Evolutionary conservation across 2,329 filamentous ascomycete genomes (phyloP).

Genomic region (Pseudogymnoascus sp.): DNA sequence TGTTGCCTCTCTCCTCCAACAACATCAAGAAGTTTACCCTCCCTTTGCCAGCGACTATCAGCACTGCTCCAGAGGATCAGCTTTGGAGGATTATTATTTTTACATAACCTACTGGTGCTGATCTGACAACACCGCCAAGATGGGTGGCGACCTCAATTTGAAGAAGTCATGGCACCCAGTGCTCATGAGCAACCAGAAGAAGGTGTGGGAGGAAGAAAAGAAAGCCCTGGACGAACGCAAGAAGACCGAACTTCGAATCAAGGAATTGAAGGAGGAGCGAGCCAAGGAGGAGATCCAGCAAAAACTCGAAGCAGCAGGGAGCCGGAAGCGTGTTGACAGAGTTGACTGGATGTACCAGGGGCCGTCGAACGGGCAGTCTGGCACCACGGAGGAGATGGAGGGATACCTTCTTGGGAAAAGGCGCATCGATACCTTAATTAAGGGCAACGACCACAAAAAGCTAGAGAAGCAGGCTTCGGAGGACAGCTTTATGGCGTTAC

Average conservation of each 20-base stretch:
- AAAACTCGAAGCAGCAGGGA: constrained; percentile 81
- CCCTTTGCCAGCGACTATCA: background rate
- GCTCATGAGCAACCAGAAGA: constrained; percentile 80
- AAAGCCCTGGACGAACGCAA: constrained; percentile 92
- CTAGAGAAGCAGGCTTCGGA: constrained; percentile 65
- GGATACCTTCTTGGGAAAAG: constrained; percentile 89
- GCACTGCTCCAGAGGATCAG: background rate
- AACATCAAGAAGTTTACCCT: background rate
- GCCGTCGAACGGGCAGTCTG: constrained; percentile 66
- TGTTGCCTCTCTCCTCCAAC: background rate
- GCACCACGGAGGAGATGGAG: constrained; percentile 81
- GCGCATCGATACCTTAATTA: constrained; percentile 77
- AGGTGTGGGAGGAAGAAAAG: constrained; percentile 86
- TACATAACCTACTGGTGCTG: background rate
- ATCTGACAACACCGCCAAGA: constrained; percentile 39
- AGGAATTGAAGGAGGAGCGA: constrained; percentile 89
- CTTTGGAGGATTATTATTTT: background rate
- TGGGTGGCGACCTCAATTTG: constrained; percentile 92
- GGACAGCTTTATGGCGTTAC: constrained; percentile 51
- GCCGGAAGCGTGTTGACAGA: constrained; percentile 67
- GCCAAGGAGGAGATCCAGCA: constrained; percentile 85
- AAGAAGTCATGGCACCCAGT: constrained; percentile 95
- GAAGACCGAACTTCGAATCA: constrained; percentile 79
- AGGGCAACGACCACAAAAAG: constrained; percentile 72
- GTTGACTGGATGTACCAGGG: constrained; percentile 99